Conservation (phyloP, 192 early-diverging fungal genomes). For the Coemansia sp. region DNA sequence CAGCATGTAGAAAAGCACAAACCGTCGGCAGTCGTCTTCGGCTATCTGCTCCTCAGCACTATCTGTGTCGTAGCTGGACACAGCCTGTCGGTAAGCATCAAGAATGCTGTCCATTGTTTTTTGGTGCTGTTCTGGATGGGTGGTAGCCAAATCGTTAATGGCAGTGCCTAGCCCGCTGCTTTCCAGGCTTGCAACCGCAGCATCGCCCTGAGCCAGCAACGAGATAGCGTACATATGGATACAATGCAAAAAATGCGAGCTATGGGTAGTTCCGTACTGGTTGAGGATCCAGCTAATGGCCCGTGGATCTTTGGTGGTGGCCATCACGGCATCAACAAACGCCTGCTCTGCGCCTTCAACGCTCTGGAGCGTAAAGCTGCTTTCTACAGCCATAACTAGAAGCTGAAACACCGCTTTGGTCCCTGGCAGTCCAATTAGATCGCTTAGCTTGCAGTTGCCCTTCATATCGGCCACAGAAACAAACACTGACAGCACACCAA, state of each 20-base stretch:
- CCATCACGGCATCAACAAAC: slow-evolving; percentile 18
- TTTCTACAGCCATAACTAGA: slow-evolving; percentile 34
- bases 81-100: slow-evolving; percentile 18
- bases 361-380: slow-evolving; percentile 7
- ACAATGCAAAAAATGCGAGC: slow-evolving; percentile 20
- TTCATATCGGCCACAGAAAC: slow-evolving; percentile 49
- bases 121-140: slow-evolving; percentile 13
- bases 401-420: slow-evolving; percentile 30
- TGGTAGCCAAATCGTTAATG: slow-evolving; percentile 18
- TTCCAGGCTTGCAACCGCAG: slow-evolving; percentile 11
- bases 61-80: background rate
- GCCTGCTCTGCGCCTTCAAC: slow-evolving; percentile 20
- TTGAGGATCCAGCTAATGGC: slow-evolving; percentile 41
- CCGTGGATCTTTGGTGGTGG: slow-evolving; percentile 25
- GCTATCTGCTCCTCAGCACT: background rate
- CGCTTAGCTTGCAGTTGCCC: slow-evolving; percentile 28
- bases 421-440: slow-evolving; percentile 29
- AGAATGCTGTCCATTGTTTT: slow-evolving; percentile 23
- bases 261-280: slow-evolving; percentile 30
- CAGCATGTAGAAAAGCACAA: slow-evolving; percentile 36
- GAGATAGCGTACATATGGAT: slow-evolving; percentile 35
- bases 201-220: slow-evolving; percentile 8
- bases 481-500: slow-evolving; percentile 35
- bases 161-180: slow-evolving; percentile 19
- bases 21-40: slow-evolving; percentile 30